A percentile compares a stretch with the other conserved stretches of the same genome.
These are phyloP conservation scores for Trichoderma sp. DNA, from an alignment of 2,329 filamentous ascomycete genomes.

Conservation along the genomic window DNA sequence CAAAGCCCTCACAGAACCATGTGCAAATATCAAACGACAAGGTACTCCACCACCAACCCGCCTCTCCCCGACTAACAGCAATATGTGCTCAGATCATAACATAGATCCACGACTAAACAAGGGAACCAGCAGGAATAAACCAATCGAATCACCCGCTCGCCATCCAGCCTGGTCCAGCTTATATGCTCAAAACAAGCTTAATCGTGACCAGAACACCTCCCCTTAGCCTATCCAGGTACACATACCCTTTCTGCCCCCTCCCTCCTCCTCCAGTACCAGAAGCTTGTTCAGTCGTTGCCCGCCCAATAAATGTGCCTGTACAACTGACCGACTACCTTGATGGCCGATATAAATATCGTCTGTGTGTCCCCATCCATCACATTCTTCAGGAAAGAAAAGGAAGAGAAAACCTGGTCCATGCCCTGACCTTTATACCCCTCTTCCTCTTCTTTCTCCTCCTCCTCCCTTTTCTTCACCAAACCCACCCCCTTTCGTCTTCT, in stretches of 20 bases:
- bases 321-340: too few relatives aligned
- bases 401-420: too few relatives aligned
- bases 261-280: too few relatives aligned
- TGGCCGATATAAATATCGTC: too few relatives aligned
- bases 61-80: too few relatives aligned
- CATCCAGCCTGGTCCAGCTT: neutral
- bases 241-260: neutral
- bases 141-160: neutral
- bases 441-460: neutral
- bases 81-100: too few relatives aligned
- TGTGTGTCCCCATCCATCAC: too few relatives aligned
- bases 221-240: neutral
- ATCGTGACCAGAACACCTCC: neutral
- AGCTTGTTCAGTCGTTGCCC: neutral
- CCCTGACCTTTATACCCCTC: neutral
- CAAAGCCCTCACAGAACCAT: too few relatives aligned
- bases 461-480: neutral
- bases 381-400: too few relatives aligned
- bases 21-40: too few relatives aligned
- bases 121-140: neutral
- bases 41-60: too few relatives aligned
- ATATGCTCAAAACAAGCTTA: constrained; percentile 26
- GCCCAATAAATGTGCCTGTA: too few relatives aligned
- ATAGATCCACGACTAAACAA: neutral
- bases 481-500: neutral